Base-by-base conservation (phyloP, 2,329 filamentous ascomycete genomes). In the Geosmithia morbida region DNA sequence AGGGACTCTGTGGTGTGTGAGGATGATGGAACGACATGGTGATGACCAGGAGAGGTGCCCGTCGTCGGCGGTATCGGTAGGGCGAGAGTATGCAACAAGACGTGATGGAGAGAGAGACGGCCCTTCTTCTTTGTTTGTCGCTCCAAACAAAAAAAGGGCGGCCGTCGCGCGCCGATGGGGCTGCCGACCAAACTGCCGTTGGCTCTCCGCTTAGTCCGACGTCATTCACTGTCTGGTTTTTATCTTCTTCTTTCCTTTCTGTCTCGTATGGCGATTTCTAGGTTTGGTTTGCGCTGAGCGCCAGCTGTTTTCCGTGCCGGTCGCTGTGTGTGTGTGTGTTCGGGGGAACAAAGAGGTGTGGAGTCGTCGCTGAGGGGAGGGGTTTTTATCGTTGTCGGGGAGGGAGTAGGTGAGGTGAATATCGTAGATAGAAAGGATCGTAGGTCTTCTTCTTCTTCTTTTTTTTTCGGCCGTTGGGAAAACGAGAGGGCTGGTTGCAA, bases 1-100 rank as follows among this genome's bases (percentile, higher is more conserved):
- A 79, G 59, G 78, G 78, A 61, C 78, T 82, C 69, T 81, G 77
- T 60, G 79, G 79, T 56, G 78, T 82, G 58, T 77, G 77, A 56
- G 78, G 78, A 11, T 30, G 29, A 30, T 46, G 44, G 62, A 76
- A 79, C 66, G 75, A 78, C 77, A 81, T 81, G 63, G 63, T 51
- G 47, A 47, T 46, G 41, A 41, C 33, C 10, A 37, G 22, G 22
- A 29, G 13, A n/a, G n/a, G n/a, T n/a, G n/a, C n/a, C n/a, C n/a
- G n/a, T n/a, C n/a, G n/a, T n/a, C n/a, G n/a, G n/a, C n/a, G n/a
- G n/a, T n/a, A n/a, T n/a, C n/a, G n/a, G n/a, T n/a, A n/a, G n/a
- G n/a, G n/a, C n/a, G n/a, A n/a, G n/a, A n/a, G n/a, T n/a, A n/a
- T n/a, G n/a, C n/a, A n/a, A n/a, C n/a, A n/a, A n/a, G n/a, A n/a